Evolutionary conservation across 2,329 filamentous ascomycete genomes (phyloP).

Genomic region (Coniochaeta ligniaria): DNA sequence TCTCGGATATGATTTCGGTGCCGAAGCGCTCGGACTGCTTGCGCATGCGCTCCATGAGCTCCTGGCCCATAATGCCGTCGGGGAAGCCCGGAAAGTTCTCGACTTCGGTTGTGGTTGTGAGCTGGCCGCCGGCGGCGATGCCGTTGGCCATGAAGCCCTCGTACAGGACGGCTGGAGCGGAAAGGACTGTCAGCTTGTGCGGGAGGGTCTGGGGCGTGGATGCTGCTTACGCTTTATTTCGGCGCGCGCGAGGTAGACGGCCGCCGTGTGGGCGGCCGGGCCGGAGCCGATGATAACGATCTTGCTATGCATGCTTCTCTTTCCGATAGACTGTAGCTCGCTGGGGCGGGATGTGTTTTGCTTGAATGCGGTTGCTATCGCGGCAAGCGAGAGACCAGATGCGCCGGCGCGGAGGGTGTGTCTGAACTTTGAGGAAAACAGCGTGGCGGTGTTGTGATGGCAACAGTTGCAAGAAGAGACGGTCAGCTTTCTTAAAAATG

Average conservation of each 20-base stretch:
- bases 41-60: conserved; percentile 95
- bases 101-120: conserved; percentile 96
- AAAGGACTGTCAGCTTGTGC: conserved; percentile 2
- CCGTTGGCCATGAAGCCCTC: conserved; percentile 98
- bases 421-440: conserved; percentile 82
- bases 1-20: conserved; percentile 89
- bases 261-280: conserved; percentile 94
- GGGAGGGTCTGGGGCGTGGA: background rate
- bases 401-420: conserved; percentile 70
- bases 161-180: conserved; percentile 67
- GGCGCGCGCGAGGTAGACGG: conserved; percentile 90
- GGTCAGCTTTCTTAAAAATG: background rate
- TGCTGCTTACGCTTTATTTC: conserved; percentile 69
- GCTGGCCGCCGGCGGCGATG: conserved; percentile 89
- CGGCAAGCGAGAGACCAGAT: conserved; percentile 65
- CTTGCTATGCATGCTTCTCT: conserved; percentile 79
- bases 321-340: conserved; percentile 30
- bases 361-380: conserved; percentile 58
- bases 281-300: conserved; percentile 93
- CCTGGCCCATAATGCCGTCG: conserved; percentile 75
- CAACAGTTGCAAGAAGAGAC: background rate
- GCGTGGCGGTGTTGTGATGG: conserved; percentile 54
- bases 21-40: conserved; percentile 87
- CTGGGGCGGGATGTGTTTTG: conserved; percentile 26
- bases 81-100: conserved; percentile 98